phyloP scores from a whole-genome alignment of 108 stramenopile genomes.

The Skeletonema tropicum region DNA sequence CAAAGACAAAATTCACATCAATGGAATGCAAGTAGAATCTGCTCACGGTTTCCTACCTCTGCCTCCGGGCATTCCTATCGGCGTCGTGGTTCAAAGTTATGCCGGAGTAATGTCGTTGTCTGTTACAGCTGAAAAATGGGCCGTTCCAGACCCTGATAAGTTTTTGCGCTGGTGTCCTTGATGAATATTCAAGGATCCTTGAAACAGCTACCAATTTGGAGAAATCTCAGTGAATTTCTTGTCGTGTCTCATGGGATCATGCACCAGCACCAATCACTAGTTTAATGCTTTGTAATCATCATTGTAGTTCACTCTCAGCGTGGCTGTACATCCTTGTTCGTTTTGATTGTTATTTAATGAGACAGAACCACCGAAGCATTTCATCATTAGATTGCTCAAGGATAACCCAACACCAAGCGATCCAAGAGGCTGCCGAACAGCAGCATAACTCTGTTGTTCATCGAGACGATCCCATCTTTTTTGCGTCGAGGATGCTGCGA shows the following conservation, averaged over 20 bases:
- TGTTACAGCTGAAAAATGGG: conserved; percentile 80
- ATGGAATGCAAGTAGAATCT: conserved; percentile 65
- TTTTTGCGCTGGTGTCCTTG: conserved; percentile 79
- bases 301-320: conserved; percentile 29
- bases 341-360: conserved; percentile 33
- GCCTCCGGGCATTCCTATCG: conserved; percentile 84
- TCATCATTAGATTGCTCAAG: conserved; percentile 67
- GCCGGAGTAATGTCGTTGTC: conserved; percentile 61
- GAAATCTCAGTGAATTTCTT: not conserved
- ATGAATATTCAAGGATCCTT: conserved; percentile 68
- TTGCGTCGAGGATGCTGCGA: conserved; percentile 38
- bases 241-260: not conserved
- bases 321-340: conserved; percentile 40
- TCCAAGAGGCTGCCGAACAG: conserved; percentile 63
- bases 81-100: conserved; percentile 78
- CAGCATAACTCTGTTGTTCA: conserved; percentile 79
- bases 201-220: conserved; percentile 36
- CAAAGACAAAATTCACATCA: conserved; percentile 64
- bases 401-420: conserved; percentile 78
- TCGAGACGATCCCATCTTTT: conserved; percentile 77
- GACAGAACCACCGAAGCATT: conserved; percentile 74
- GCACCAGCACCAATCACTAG: too few species aligned
- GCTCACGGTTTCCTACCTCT: conserved; percentile 82
- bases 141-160: conserved; percentile 83
- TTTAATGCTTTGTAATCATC: conserved; percentile 18